phyloP scores from a whole-genome alignment of 2,329 filamentous ascomycete genomes.

The Corinectria fuckeliana region DNA sequence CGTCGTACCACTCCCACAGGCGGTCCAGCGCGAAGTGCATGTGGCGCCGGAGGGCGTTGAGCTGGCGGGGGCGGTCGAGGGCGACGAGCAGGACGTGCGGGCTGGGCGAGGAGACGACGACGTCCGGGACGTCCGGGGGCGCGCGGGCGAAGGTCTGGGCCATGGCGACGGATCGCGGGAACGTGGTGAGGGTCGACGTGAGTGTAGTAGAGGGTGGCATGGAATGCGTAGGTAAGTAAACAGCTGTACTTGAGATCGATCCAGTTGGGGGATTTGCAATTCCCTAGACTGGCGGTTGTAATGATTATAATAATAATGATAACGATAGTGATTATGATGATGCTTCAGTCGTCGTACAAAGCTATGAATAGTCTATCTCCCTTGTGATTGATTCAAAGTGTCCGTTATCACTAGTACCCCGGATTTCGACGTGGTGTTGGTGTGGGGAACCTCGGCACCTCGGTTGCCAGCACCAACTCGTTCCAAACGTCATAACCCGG shows the following conservation, averaged over 20 bases:
- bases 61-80: slow-evolving; percentile 62
- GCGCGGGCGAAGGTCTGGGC: slow-evolving; percentile 40
- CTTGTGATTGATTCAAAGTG: not conserved
- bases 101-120: slow-evolving; percentile 56
- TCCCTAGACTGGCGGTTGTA: too few relatives aligned
- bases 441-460: slow-evolving; percentile 43
- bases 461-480: slow-evolving; percentile 24
- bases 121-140: slow-evolving; percentile 51
- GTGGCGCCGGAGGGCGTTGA: slow-evolving; percentile 62
- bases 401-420: slow-evolving; percentile 15
- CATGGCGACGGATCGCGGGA: slow-evolving; percentile 29
- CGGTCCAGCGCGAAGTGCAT: slow-evolving; percentile 56
- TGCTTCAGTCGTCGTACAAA: not conserved
- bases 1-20: slow-evolving; percentile 67
- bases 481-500: not conserved
- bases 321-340: too few relatives aligned
- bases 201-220: slow-evolving; percentile 22
- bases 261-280: too few relatives aligned
- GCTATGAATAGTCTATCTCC: not conserved
- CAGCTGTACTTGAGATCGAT: not conserved
- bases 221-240: not conserved
- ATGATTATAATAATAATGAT: too few relatives aligned
- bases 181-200: slow-evolving; percentile 20
- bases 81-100: slow-evolving; percentile 65
- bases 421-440: slow-evolving; percentile 16